Evolutionary conservation across 1,284 basidiomycete species (phyloP).

Genomic region (Anthracocystis setariae): DNA sequence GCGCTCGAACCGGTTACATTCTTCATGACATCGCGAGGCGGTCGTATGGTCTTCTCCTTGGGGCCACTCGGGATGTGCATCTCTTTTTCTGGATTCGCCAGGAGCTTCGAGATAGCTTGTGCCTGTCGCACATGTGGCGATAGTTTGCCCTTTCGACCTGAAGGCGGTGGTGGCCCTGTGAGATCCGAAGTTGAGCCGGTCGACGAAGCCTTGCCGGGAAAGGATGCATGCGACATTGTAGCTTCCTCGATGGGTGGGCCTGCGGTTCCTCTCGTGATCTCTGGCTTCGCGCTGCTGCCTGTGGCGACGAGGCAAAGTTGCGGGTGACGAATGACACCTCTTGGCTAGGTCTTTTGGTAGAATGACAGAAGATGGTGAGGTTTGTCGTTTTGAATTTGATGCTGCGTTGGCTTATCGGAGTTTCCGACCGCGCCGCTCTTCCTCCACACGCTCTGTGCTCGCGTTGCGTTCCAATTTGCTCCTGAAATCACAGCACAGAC

Average conservation of each 20-base stretch:
- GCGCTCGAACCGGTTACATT: constrained; percentile 70
- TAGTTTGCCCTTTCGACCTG: constrained; percentile 33
- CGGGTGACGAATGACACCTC: no score
- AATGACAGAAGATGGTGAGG: no score
- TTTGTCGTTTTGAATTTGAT: no score
- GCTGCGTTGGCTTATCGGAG: no score
- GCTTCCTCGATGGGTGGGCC: neutral
- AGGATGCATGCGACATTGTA: constrained; percentile 19
- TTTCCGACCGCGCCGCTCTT: no score
- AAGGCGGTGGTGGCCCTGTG: constrained; percentile 3
- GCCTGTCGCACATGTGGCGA: constrained; percentile 61
- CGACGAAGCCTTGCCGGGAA: constrained; percentile 19
- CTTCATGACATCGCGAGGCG: constrained; percentile 78
- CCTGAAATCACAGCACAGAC: constrained; percentile 16
- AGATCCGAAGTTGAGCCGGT: constrained; percentile 10
- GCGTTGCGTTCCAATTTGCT: neutral
- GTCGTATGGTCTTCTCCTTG: constrained; percentile 49
- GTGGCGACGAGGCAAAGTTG: no score
- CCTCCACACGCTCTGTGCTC: neutral
- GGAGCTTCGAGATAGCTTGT: constrained; percentile 53
- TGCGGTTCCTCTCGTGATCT: no score
- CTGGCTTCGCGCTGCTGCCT: no score
- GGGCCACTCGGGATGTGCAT: constrained; percentile 49
- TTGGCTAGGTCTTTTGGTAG: no score
- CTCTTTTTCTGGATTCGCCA: constrained; percentile 56